phyloP scores from a whole-genome alignment of 805 yeast species.

The Lipomyces lipofer region DNA sequence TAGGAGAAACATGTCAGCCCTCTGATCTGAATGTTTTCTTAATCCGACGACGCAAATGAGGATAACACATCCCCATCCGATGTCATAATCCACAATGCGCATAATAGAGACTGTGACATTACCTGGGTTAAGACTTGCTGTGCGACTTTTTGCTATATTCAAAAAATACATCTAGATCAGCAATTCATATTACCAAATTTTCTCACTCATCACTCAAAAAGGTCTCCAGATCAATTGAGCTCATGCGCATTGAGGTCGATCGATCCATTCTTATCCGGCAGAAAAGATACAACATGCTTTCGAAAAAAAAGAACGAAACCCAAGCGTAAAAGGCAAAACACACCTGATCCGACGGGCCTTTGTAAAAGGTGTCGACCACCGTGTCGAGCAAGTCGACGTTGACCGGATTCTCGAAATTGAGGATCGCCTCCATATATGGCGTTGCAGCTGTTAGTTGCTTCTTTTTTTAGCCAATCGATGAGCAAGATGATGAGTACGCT shows the following conservation, averaged over 20 bases:
- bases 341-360: constrained; percentile 58
- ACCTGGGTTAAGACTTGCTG: constrained; percentile 42
- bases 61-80: background rate
- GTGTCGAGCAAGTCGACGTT: constrained; percentile 78
- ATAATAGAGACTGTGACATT: background rate
- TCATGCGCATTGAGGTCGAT: too few relatives aligned
- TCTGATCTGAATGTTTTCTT: background rate
- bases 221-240: too few relatives aligned
- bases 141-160: constrained; percentile 41
- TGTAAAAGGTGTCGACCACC: constrained; percentile 81
- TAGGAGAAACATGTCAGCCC: too few relatives aligned
- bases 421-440: constrained; percentile 83
- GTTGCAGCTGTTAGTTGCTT: too few relatives aligned
- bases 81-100: background rate
- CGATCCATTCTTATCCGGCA: too few relatives aligned
- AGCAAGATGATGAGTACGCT: too few relatives aligned
- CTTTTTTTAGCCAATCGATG: too few relatives aligned
- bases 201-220: too few relatives aligned
- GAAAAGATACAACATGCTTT: constrained; percentile 4
- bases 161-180: too few relatives aligned
- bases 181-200: too few relatives aligned
- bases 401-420: constrained; percentile 78
- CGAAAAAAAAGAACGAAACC: background rate
- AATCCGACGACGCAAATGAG: too few relatives aligned
- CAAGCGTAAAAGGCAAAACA: constrained; percentile 8